Percentiles rank a stretch among this genome's conserved stretches.
phyloP scores from a whole-genome alignment of 164 flowering plant genomes.

The Vitis riparia region DNA sequence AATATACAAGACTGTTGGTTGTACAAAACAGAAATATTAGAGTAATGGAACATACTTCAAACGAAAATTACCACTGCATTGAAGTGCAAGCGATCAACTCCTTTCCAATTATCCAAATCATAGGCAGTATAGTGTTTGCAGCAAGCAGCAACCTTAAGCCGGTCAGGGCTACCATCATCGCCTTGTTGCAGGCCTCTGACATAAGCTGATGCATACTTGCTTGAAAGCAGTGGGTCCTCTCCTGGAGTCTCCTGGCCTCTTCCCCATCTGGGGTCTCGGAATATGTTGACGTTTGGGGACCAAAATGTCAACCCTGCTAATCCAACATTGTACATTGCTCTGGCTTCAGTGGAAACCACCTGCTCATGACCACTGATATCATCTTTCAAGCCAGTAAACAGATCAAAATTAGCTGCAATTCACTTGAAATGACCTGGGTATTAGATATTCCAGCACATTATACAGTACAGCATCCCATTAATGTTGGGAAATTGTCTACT shows the following conservation, averaged over 20 bases:
- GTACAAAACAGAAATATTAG: background rate
- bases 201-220: slow-evolving; percentile 73
- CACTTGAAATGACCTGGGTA: too few relatives aligned
- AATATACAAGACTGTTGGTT: background rate
- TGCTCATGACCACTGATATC: slow-evolving; percentile 39
- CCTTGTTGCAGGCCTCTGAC: slow-evolving; percentile 80
- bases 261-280: slow-evolving; percentile 97
- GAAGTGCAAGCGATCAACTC: slow-evolving; percentile 68
- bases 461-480: too few relatives aligned
- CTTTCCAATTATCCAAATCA: slow-evolving; percentile 93
- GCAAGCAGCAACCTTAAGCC: slow-evolving; percentile 93
- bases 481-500: too few relatives aligned
- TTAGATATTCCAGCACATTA: too few relatives aligned
- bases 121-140: slow-evolving; percentile 98
- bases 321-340: slow-evolving; percentile 99
- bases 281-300: slow-evolving; percentile 93
- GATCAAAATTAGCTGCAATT: too few relatives aligned
- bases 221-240: slow-evolving; percentile 85
- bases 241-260: slow-evolving; percentile 98
- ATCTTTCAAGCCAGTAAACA: too few relatives aligned
- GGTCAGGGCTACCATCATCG: slow-evolving; percentile 48
- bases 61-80: slow-evolving; percentile 64
- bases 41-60: background rate
- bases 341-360: slow-evolving; percentile 95
- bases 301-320: slow-evolving; percentile 88